phyloP scores from a whole-genome alignment of 768 basidiomycete genomes.

The Crepidotus variabilis region DNA sequence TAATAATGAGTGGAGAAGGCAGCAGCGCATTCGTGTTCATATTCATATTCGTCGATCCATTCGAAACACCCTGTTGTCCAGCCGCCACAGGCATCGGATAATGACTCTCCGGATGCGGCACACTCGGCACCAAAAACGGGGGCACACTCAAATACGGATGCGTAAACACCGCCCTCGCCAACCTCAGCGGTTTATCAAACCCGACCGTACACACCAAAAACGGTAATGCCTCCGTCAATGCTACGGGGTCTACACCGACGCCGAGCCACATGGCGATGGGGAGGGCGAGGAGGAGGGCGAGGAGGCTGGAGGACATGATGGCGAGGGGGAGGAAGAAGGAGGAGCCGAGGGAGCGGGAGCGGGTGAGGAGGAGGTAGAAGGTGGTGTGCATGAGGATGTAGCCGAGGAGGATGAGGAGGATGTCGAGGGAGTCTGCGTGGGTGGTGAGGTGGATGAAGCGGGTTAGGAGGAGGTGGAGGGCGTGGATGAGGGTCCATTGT shows the following conservation, averaged over 20 bases:
- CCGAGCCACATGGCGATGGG: constrained; percentile 68
- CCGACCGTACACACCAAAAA: constrained; percentile 96
- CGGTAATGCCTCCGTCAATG: constrained; percentile 91
- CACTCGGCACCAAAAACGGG: constrained; percentile 3
- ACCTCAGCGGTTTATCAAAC: constrained; percentile 91
- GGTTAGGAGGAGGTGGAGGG: not conserved
- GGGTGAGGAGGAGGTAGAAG: constrained; percentile 86
- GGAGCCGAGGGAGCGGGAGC: constrained; percentile 80
- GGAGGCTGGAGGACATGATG: constrained; percentile 74
- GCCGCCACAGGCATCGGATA: not conserved
- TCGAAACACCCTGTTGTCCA: no score
- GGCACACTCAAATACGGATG: constrained; percentile 16
- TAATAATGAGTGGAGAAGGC: constrained; percentile 79
- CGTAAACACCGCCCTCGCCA: constrained; percentile 67
- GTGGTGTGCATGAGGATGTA: constrained; percentile 96
- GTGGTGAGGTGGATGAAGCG: not conserved
- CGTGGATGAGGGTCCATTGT: not conserved
- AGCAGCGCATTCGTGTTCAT: constrained; percentile 37
- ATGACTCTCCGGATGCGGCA: constrained; percentile 5
- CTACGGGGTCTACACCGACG: constrained; percentile 90
- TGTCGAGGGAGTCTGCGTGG: constrained; percentile 94
- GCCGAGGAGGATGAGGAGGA: constrained; percentile 88
- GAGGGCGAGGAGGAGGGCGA: constrained; percentile 82
- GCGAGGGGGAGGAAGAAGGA: constrained; percentile 57
- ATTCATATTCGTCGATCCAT: no score